These are phyloP conservation scores for Pseudotsuga menziesii DNA, from an alignment of 75 land plant genomes.

Conservation along the genomic window DNA sequence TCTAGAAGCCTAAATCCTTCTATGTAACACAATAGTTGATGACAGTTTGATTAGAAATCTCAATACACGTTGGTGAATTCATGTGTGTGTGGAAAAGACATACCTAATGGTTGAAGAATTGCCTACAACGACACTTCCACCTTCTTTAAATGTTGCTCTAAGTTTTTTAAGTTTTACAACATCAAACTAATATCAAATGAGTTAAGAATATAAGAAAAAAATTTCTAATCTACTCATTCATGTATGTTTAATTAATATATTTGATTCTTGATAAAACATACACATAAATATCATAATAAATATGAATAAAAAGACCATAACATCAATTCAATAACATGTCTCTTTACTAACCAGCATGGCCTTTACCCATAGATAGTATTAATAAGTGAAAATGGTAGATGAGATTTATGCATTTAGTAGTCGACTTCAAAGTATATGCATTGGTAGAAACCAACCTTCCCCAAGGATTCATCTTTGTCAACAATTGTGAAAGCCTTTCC, in stretches of 20 bases:
- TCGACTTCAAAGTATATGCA: too few species aligned
- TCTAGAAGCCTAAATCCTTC: not conserved
- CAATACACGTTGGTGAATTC: not conserved
- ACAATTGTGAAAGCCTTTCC: conserved; percentile 65
- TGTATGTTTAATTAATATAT: not conserved
- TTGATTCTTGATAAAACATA: not conserved
- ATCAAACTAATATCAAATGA: conserved; percentile 57
- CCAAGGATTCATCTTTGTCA: conserved; percentile 89
- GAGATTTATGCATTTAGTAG: too few species aligned
- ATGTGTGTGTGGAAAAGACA: too few species aligned
- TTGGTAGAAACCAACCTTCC: conserved; percentile 40
- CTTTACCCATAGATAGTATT: too few species aligned
- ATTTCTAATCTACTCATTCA: not conserved
- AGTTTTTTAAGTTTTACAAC: conserved; percentile 79
- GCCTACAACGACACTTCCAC: conserved; percentile 95
- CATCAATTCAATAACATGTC: too few species aligned
- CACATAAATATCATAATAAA: not conserved
- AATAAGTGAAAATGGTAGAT: too few species aligned
- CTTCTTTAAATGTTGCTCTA: conserved; percentile 82
- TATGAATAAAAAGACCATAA: too few species aligned
- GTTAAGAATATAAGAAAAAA: conserved; percentile 8
- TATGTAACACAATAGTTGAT: not conserved
- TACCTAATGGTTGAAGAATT: not conserved
- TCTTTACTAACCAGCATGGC: too few species aligned
- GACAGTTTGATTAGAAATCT: not conserved